A percentile compares a stretch with the other conserved stretches of the same genome.
Conservation (phyloP, 306 rosid species). For the Benincasa hispida region DNA sequence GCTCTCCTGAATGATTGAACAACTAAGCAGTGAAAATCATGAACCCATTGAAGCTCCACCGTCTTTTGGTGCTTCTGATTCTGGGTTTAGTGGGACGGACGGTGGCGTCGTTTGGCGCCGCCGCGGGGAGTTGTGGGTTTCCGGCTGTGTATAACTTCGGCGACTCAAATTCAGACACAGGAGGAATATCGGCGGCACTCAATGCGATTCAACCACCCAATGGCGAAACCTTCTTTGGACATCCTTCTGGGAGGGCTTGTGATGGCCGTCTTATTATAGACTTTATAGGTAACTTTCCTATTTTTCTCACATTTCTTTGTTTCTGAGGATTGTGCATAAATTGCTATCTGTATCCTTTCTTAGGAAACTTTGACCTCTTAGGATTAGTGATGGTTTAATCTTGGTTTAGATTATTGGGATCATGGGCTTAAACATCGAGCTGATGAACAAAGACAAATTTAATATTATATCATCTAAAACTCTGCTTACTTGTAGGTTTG, state of each 20-base stretch:
- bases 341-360: neutral
- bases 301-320: neutral
- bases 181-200: constrained; percentile 53
- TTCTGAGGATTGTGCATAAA: neutral
- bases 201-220: constrained; percentile 37
- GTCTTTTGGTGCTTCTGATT: constrained; percentile 7
- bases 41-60: neutral
- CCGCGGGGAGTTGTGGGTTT: constrained; percentile 27
- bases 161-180: constrained; percentile 94
- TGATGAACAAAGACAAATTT: too few relatives aligned
- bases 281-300: constrained; percentile 36
- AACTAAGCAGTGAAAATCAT: neutral
- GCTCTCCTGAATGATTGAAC: neutral
- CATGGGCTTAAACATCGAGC: too few relatives aligned
- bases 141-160: constrained; percentile 83
- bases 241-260: constrained; percentile 49
- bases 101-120: neutral
- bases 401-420: neutral
- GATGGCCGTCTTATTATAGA: constrained; percentile 84
- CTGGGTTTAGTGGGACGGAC: constrained; percentile 3
- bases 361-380: neutral
- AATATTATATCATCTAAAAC: too few relatives aligned
- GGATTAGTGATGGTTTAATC: neutral
- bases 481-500: too few relatives aligned
- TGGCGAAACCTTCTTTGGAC: constrained; percentile 72